Conservation (phyloP, 352 stramenopile species). For the Phytophthora uliginosa region DNA sequence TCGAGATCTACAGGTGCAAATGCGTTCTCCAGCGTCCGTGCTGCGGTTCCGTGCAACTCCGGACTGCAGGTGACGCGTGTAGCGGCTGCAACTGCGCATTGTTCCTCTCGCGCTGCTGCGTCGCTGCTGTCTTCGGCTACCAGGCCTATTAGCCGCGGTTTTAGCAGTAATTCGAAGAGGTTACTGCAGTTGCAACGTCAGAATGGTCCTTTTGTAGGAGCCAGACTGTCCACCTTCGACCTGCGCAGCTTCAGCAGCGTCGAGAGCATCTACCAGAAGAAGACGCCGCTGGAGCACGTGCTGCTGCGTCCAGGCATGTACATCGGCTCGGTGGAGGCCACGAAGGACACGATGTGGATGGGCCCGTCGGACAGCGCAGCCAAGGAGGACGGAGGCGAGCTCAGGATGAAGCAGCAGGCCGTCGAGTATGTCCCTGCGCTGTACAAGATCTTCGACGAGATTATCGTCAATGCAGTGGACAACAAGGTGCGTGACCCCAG, state of each 20-base stretch:
- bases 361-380: slow-evolving; percentile 39
- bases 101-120: neutral
- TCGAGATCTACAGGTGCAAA: neutral
- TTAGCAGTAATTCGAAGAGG: neutral
- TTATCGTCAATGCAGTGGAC: slow-evolving; percentile 99
- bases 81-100: slow-evolving; percentile 5
- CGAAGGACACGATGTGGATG: slow-evolving; percentile 87
- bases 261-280: slow-evolving; percentile 91
- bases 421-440: slow-evolving; percentile 91
- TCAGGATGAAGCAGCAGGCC: slow-evolving; percentile 76
- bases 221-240: slow-evolving; percentile 1
- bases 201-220: slow-evolving; percentile 2
- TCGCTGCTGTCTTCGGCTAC: slow-evolving; percentile 9
- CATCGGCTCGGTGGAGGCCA: slow-evolving; percentile 89
- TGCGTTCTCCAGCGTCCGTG: neutral
- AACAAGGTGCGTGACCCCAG: slow-evolving; percentile 90
- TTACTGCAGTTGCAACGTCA: slow-evolving; percentile 1
- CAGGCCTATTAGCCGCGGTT: slow-evolving; percentile 2
- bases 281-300: slow-evolving; percentile 92
- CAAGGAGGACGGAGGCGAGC: slow-evolving; percentile 33
- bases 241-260: slow-evolving; percentile 53
- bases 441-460: slow-evolving; percentile 99
- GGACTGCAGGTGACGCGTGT: slow-evolving; percentile 1
- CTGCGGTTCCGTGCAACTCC: slow-evolving; percentile 3
- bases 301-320: slow-evolving; percentile 94